Percentiles rank a stretch among this genome's conserved stretches.
Conservation (phyloP, 805 yeast species). For the Komagataella pseudopastoris region DNA sequence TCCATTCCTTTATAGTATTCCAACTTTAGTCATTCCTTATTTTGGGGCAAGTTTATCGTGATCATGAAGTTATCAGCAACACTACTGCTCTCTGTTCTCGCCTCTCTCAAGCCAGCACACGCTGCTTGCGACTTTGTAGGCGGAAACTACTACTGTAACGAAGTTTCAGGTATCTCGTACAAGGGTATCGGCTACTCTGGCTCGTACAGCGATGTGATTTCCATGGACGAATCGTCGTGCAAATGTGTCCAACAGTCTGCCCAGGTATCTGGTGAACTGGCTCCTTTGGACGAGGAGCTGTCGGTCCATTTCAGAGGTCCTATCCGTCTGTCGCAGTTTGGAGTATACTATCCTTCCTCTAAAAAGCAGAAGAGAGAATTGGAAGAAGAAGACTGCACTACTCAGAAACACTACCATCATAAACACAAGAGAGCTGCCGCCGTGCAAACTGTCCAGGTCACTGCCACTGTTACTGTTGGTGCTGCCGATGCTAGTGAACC, state of each 20-base stretch:
- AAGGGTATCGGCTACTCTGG: conserved; percentile 76
- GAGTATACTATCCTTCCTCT: conserved; percentile 66
- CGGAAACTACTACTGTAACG: conserved; percentile 79
- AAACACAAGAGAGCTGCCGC: conserved; percentile 49
- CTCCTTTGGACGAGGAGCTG: conserved; percentile 79
- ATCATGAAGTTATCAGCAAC: conserved; percentile 11
- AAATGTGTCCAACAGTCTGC: conserved; percentile 45
- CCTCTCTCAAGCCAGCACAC: conserved; percentile 8
- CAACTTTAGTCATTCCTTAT: conserved; percentile 1
- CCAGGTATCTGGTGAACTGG: conserved; percentile 55
- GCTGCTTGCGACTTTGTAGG: conserved; percentile 21
- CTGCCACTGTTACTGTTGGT: conserved; percentile 57
- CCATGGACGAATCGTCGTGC: conserved; percentile 52
- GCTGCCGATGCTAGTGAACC: conserved; percentile 11
- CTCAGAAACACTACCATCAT: conserved; percentile 31
- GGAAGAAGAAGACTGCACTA: conserved; percentile 29
- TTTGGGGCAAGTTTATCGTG: neutral
- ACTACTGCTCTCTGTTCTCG: conserved; percentile 9
- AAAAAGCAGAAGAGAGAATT: conserved; percentile 22
- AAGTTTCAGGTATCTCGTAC: conserved; percentile 42
- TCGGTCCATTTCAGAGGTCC: conserved; percentile 92
- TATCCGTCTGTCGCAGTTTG: conserved; percentile 65
- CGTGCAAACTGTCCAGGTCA: conserved; percentile 55
- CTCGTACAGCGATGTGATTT: conserved; percentile 56
- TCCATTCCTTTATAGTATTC: neutral